A percentile compares a stretch with the other conserved stretches of the same genome.
Evolutionary conservation across 2,329 filamentous ascomycete genomes (phyloP).

Genomic region (Ophiobolus disseminans): DNA sequence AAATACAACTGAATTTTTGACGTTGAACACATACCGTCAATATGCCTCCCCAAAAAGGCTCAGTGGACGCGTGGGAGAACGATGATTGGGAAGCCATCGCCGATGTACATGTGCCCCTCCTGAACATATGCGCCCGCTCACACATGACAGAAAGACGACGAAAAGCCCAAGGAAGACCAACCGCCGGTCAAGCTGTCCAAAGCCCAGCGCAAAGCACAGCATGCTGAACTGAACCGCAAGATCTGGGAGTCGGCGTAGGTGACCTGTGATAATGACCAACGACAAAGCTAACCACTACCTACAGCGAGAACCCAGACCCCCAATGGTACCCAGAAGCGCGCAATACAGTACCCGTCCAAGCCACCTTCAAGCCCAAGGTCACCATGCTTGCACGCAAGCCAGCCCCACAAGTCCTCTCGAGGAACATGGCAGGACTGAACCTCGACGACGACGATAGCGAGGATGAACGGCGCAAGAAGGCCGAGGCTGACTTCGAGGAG

Average conservation of each 20-base stretch:
- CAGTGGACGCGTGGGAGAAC: slow-evolving; percentile 76
- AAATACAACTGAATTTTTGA: no score
- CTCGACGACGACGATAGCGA: slow-evolving; percentile 67
- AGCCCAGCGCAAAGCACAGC: slow-evolving; percentile 78
- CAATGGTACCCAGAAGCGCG: slow-evolving; percentile 77
- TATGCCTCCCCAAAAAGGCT: slow-evolving; percentile 50
- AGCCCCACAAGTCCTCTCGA: slow-evolving; percentile 64
- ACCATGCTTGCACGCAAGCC: slow-evolving; percentile 88
- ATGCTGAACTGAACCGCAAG: slow-evolving; percentile 82
- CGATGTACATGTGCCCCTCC: slow-evolving; percentile 61
- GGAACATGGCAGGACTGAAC: slow-evolving; percentile 59
- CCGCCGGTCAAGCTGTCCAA: slow-evolving; percentile 66
- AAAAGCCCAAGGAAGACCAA: slow-evolving; percentile 48
- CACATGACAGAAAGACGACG: slow-evolving; percentile 43
- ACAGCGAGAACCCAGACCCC: slow-evolving; percentile 75
- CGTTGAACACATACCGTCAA: slow-evolving; percentile 44
- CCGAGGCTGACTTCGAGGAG: slow-evolving; percentile 75
- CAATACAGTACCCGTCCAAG: slow-evolving; percentile 68
- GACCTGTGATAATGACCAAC: neutral
- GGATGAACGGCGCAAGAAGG: slow-evolving; percentile 65
- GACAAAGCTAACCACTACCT: slow-evolving; percentile 20
- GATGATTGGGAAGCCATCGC: slow-evolving; percentile 87
- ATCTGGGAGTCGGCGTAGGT: slow-evolving; percentile 88
- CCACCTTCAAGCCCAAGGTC: slow-evolving; percentile 80
- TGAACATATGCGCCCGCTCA: slow-evolving; percentile 23